Base-by-base conservation (phyloP, 331 rosid species). In the Rosa hybrid region DNA sequence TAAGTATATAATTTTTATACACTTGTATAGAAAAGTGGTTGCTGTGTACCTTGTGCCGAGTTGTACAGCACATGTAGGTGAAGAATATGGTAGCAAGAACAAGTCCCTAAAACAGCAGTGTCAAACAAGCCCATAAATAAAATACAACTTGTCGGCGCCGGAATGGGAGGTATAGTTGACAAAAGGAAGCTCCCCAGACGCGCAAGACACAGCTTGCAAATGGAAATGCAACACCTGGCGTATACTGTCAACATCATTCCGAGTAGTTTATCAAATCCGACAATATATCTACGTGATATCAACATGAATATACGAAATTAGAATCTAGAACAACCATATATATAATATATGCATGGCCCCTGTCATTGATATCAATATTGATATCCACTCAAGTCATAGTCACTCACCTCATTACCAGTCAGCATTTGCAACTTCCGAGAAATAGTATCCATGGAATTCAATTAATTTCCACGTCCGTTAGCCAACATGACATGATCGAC, bases 311-410 rank as follows among this genome's bases (percentile, higher is more conserved):
- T 8, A n/a, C 4, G 5, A 21, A n/a, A 21, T 21, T 2, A n/a
- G 13, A 20, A 57, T 21, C 8, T 59, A 10, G 34, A n/a, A 30
- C 65, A 21, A 59, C n/a, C 59, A 53, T n/a, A 6, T 17, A 54
- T 16, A 54, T 17, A 17, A 54, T 54, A 17, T 54, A 20, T 54
- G 41, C 42, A 63, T 27, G 69, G 69, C 69, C 39, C 39, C 18
- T 62, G 20, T 27, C 69, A 4, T 8, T 59, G 2, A 8, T 59
- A 53, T 14, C 34, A 21, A 18, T 20, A 57, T 20, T 64, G 4
- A 42, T 42, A 42, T 10, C 74, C 74, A 69, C 53, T 69, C 30
- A 5, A n/a, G 54, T 69, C 74, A 21, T 69, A 44, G 23, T 68
- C 72, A 38, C 12, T 16, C 21, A 17, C 10, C 23, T 38, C 14